These are phyloP conservation scores for Pythium apleroticum DNA, from an alignment of 352 stramenopile species.

Conservation along the genomic window DNA sequence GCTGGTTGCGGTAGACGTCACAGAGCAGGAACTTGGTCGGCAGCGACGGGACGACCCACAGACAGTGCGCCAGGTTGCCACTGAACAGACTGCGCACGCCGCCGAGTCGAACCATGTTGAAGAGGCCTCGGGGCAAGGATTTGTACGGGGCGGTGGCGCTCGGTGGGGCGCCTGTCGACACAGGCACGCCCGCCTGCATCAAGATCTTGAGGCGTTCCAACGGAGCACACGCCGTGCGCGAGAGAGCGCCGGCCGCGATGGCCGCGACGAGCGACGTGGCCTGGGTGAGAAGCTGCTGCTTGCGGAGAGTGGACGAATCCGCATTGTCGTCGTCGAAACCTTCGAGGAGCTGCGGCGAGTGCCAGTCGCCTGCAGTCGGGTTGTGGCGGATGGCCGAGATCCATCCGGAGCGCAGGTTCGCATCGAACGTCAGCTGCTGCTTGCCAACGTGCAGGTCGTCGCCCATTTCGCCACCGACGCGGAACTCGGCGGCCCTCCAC, in stretches of 20 bases:
- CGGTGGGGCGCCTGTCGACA: constrained; percentile 3
- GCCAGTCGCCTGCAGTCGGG: constrained; percentile 60
- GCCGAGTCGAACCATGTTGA: constrained; percentile 71
- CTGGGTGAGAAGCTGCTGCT: constrained; percentile 33
- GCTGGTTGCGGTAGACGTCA: constrained; percentile 63
- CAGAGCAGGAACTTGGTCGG: constrained; percentile 79
- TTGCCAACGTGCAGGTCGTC: constrained; percentile 32
- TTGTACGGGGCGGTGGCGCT: constrained; percentile 36
- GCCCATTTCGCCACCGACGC: constrained; percentile 38
- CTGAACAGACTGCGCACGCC: constrained; percentile 67
- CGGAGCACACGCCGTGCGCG: constrained; percentile 65
- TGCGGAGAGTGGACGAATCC: constrained; percentile 25
- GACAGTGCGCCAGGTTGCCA: constrained; percentile 77
- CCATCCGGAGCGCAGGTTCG: constrained; percentile 71
- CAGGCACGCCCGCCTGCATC: constrained; percentile 47
- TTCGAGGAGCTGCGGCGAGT: constrained; percentile 36
- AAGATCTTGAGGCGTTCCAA: constrained; percentile 84
- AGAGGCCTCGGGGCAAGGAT: constrained; percentile 46
- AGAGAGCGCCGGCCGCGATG: constrained; percentile 60
- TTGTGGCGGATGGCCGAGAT: constrained; percentile 74
- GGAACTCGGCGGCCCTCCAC: constrained; percentile 70
- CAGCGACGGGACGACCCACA: constrained; percentile 81
- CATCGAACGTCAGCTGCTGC: constrained; percentile 59
- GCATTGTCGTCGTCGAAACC: constrained; percentile 26
- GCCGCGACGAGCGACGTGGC: constrained; percentile 57